phyloP scores from a whole-genome alignment of 2,329 filamentous ascomycete species.

The Cadophora sp. region DNA sequence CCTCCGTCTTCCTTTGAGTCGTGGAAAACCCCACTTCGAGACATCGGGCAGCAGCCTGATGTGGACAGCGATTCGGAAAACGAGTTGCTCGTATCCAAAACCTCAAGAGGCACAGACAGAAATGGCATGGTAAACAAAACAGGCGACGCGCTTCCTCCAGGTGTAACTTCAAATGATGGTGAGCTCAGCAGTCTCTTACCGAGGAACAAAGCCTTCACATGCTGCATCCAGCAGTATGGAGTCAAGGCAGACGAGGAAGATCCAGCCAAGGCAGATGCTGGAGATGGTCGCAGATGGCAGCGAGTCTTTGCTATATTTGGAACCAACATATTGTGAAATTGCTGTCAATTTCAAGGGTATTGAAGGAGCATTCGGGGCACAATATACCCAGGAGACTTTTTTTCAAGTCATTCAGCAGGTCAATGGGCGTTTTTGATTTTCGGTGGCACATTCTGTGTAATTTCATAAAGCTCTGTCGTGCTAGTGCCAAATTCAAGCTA shows the following conservation, averaged over 20 bases:
- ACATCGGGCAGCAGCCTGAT: conserved; percentile 37
- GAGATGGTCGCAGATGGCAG: conserved; percentile 60
- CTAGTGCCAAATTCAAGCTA: neutral
- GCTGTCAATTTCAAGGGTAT: too few species aligned
- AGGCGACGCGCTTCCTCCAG: neutral
- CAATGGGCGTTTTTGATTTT: neutral
- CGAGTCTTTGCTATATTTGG: conserved; percentile 69
- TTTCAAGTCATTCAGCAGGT: neutral
- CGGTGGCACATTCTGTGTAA: neutral
- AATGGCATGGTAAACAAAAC: conserved; percentile 4
- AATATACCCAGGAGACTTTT: neutral
- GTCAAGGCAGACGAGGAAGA: conserved; percentile 52
- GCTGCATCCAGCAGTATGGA: conserved; percentile 76
- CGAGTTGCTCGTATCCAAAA: conserved; percentile 15
- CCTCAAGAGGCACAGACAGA: conserved; percentile 15
- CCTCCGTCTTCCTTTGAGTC: conserved; percentile 27
- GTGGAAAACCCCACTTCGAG: conserved; percentile 14
- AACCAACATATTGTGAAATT: conserved; percentile 59
- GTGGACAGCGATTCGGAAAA: conserved; percentile 38
- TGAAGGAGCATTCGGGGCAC: neutral
- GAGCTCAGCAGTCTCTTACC: conserved; percentile 30
- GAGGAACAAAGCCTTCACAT: conserved; percentile 67
- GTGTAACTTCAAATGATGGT: conserved; percentile 27
- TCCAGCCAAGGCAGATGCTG: conserved; percentile 52
- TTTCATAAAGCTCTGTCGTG: neutral